phyloP scores from a whole-genome alignment of 352 stramenopile species.

The Pythium monospermum region DNA sequence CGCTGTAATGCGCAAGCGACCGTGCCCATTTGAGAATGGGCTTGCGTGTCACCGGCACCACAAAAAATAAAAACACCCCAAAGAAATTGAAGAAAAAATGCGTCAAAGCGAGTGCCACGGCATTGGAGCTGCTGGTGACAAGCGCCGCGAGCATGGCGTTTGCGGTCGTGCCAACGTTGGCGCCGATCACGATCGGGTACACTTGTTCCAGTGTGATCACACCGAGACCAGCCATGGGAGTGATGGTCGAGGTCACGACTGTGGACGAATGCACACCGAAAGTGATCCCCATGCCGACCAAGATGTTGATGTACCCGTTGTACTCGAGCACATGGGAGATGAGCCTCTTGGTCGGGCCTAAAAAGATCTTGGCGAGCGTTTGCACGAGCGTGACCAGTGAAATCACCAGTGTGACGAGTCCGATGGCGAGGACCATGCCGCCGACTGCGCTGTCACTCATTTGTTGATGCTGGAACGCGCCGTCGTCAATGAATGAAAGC shows the following conservation, averaged over 20 bases:
- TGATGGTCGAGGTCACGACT: conserved; percentile 88
- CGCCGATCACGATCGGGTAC: conserved; percentile 87
- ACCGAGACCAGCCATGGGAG: conserved; percentile 84
- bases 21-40: conserved; percentile 71
- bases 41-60: conserved; percentile 78
- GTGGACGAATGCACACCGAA: conserved; percentile 88
- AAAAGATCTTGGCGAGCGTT: conserved; percentile 61
- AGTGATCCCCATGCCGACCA: conserved; percentile 80
- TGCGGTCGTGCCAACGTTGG: conserved; percentile 89
- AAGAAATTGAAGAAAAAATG: conserved; percentile 93
- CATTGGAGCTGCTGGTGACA: conserved; percentile 70
- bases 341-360: conserved; percentile 77
- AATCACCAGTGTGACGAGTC: conserved; percentile 41
- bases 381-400: conserved; percentile 42
- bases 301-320: conserved; percentile 87
- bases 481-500: conserved; percentile 33
- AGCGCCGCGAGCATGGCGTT: conserved; percentile 85
- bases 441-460: conserved; percentile 42
- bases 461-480: conserved; percentile 26
- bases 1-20: conserved; percentile 61
- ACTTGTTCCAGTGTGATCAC: conserved; percentile 87
- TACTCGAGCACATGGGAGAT: conserved; percentile 87
- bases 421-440: conserved; percentile 39
- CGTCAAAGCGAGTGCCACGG: conserved; percentile 84
- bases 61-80: conserved; percentile 90